These are phyloP conservation scores for Daldinia eschscholtzii DNA, from an alignment of 2,329 filamentous ascomycete genomes.

Conservation along the genomic window DNA sequence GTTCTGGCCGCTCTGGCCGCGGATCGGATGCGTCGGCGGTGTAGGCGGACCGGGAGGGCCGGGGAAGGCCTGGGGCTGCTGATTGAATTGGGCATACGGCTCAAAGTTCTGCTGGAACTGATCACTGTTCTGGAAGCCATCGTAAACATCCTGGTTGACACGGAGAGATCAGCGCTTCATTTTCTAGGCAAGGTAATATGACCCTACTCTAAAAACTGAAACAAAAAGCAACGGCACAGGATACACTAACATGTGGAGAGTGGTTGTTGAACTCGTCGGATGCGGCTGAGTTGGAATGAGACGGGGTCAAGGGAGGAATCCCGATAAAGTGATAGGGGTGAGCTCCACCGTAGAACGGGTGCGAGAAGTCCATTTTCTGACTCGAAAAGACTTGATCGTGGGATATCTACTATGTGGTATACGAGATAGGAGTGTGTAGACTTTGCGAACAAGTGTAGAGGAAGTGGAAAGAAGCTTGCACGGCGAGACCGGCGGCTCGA, in stretches of 20 bases:
- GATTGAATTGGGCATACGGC: constrained; percentile 59
- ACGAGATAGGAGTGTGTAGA: constrained; percentile 12
- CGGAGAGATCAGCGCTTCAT: constrained; percentile 44
- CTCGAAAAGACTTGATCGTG: constrained; percentile 21
- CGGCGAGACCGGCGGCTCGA: constrained; percentile 42
- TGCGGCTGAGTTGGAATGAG: constrained; percentile 66
- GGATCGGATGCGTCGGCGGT: constrained; percentile 60
- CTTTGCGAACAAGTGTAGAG: constrained; percentile 25
- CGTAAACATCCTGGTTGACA: constrained; percentile 62
- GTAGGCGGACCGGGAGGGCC: constrained; percentile 67
- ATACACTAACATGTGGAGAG: constrained; percentile 66
- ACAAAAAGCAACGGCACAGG: constrained; percentile 36
- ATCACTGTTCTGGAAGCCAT: constrained; percentile 61
- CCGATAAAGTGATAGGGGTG: constrained; percentile 68
- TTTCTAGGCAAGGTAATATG: constrained; percentile 47
- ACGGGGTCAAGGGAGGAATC: constrained; percentile 67
- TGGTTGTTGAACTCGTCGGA: constrained; percentile 68
- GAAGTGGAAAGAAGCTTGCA: constrained; percentile 32
- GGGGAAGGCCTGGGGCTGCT: constrained; percentile 55
- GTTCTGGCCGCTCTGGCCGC: constrained; percentile 49
- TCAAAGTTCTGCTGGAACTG: constrained; percentile 63
- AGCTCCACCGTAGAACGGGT: constrained; percentile 62
- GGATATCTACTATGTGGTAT: constrained; percentile 22
- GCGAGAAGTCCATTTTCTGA: constrained; percentile 66
- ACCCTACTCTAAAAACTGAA: constrained; percentile 29